A percentile compares a stretch with the other conserved stretches of the same genome.
Evolutionary conservation across 345 rosid genomes (phyloP).

Genomic region (Populus alba): DNA sequence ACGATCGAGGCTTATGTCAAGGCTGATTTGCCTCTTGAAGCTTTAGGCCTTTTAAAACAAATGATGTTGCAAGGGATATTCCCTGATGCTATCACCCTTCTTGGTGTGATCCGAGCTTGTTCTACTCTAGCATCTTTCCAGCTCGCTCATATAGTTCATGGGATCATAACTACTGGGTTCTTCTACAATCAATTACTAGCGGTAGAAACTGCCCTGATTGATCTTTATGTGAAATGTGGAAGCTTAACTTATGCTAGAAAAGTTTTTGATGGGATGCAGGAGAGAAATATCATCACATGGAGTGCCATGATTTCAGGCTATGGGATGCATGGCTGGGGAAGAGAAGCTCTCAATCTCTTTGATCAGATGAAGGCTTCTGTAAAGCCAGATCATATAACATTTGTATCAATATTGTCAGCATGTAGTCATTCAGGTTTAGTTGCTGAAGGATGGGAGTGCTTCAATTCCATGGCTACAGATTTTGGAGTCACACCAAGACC

Average conservation of each 20-base stretch:
- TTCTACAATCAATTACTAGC: slow-evolving; percentile 10
- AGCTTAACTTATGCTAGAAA: slow-evolving; percentile 38
- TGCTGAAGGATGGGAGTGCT: slow-evolving; percentile 47
- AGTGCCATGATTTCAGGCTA: slow-evolving; percentile 55
- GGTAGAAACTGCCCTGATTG: slow-evolving; percentile 30
- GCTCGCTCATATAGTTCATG: slow-evolving; percentile 20
- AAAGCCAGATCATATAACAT: slow-evolving; percentile 47
- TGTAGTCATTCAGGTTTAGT: slow-evolving; percentile 55
- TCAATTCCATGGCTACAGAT: slow-evolving; percentile 42
- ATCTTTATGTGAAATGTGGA: slow-evolving; percentile 50
- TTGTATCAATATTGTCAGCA: slow-evolving; percentile 45
- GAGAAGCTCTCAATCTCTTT: slow-evolving; percentile 38
- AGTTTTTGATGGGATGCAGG: slow-evolving; percentile 38
- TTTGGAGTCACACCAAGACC: slow-evolving; percentile 36
- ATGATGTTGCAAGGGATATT: slow-evolving; percentile 4
- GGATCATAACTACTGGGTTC: slow-evolving; percentile 11
- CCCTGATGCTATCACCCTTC: slow-evolving; percentile 35
- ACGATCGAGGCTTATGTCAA: slow-evolving; percentile 34
- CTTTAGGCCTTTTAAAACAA: slow-evolving; percentile 23
- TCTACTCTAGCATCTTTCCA: slow-evolving; percentile 26
- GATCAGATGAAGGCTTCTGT: slow-evolving; percentile 40
- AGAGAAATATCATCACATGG: slow-evolving; percentile 45
- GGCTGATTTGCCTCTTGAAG: slow-evolving; percentile 28
- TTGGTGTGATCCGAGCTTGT: slow-evolving; percentile 30
- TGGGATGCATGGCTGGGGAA: slow-evolving; percentile 48